Evolutionary conservation across 2,329 filamentous ascomycete genomes (phyloP).

Genomic region (Didymellaceae sp.): DNA sequence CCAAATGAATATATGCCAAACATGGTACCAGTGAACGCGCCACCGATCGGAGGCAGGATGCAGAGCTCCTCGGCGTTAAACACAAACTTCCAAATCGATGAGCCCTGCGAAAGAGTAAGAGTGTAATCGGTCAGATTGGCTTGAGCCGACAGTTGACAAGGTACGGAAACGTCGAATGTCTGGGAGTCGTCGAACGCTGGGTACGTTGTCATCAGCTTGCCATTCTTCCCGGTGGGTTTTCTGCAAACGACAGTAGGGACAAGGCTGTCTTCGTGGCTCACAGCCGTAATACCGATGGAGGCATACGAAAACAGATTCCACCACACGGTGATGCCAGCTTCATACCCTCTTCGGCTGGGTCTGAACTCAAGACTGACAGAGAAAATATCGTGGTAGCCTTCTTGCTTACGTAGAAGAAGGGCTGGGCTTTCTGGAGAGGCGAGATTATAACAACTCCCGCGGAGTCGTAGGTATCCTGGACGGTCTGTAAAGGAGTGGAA

Average conservation of each 20-base stretch:
- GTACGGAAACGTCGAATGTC: neutral
- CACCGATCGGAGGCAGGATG: slow-evolving; percentile 47
- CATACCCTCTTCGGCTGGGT: slow-evolving; percentile 52
- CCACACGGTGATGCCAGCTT: slow-evolving; percentile 62
- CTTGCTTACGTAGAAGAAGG: slow-evolving; percentile 63
- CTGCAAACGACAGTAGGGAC: slow-evolving; percentile 20
- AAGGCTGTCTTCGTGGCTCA: neutral
- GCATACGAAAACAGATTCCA: slow-evolving; percentile 59
- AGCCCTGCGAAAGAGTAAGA: slow-evolving; percentile 5
- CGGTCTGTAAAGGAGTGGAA: slow-evolving; percentile 57
- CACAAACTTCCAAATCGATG: slow-evolving; percentile 20
- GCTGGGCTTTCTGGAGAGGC: slow-evolving; percentile 59
- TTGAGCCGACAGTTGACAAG: slow-evolving; percentile 4
- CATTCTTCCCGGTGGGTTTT: slow-evolving; percentile 14
- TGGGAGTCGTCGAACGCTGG: slow-evolving; percentile 37
- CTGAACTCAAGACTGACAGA: slow-evolving; percentile 55
- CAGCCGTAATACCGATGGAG: slow-evolving; percentile 49
- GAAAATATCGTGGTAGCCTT: slow-evolving; percentile 52
- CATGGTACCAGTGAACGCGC: slow-evolving; percentile 56
- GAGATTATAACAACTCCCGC: slow-evolving; percentile 61
- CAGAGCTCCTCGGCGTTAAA: slow-evolving; percentile 46
- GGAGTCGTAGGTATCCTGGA: slow-evolving; percentile 55
- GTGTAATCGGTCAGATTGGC: slow-evolving; percentile 12
- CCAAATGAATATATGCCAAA: slow-evolving; percentile 56
- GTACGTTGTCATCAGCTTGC: slow-evolving; percentile 26